phyloP scores from a whole-genome alignment of 768 basidiomycete species.

The Crucibulum laeve region DNA sequence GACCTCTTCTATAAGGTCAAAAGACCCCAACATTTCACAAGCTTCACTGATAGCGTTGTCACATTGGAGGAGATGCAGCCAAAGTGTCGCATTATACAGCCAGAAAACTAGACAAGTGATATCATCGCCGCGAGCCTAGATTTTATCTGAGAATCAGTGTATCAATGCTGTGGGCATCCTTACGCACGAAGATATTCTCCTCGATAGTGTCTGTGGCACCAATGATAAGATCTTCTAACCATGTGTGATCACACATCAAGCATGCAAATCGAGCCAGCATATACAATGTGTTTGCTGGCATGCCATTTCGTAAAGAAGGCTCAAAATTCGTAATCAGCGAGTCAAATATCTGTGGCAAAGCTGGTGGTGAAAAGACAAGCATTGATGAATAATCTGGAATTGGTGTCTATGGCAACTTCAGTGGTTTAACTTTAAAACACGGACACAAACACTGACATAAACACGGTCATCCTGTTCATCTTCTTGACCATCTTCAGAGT shows the following conservation, averaged over 20 bases:
- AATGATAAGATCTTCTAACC: conserved; percentile 90
- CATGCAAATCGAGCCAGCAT: conserved; percentile 92
- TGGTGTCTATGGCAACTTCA: conserved; percentile 52
- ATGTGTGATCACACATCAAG: conserved; percentile 81
- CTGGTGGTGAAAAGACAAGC: conserved; percentile 87
- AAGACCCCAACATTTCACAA: conserved; percentile 81
- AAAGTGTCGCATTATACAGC: conserved; percentile 87
- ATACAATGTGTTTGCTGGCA: conserved; percentile 90
- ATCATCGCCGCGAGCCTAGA: conserved; percentile 79
- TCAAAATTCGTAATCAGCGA: conserved; percentile 76
- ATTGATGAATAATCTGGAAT: conserved; percentile 75
- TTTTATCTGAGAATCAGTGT: conserved; percentile 8
- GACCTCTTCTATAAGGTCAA: conserved; percentile 85
- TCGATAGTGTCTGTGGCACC: conserved; percentile 92
- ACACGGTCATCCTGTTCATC: conserved; percentile 47
- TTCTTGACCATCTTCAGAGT: conserved; percentile 40
- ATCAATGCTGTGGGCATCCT: conserved; percentile 3
- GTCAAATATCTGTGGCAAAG: conserved; percentile 75
- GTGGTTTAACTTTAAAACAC: conserved; percentile 6
- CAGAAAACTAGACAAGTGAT: conserved; percentile 87
- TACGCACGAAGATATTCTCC: conserved; percentile 83
- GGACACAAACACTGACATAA: conserved; percentile 32
- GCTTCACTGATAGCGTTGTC: conserved; percentile 73
- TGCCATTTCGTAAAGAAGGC: conserved; percentile 66
- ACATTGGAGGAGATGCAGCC: conserved; percentile 89